Conservation (phyloP, 148 eudicot genomes). For the Polygonum maritimum region DNA sequence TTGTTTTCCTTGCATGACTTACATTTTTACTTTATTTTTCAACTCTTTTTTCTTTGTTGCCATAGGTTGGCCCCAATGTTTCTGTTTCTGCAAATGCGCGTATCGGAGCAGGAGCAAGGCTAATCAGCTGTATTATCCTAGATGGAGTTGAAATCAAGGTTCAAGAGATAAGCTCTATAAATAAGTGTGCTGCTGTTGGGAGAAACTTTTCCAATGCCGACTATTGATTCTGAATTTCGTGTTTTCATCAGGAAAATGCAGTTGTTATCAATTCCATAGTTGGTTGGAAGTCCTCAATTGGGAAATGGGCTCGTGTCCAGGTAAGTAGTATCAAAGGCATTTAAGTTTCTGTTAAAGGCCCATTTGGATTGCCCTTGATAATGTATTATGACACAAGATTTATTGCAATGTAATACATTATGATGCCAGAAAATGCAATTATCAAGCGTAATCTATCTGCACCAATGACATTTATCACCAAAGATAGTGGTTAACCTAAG, state of each 20-base stretch:
- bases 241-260: slow-evolving; percentile 50
- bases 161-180: background rate
- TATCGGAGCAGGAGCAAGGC: slow-evolving; percentile 62
- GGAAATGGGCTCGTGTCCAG: slow-evolving; percentile 74
- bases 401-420: no score
- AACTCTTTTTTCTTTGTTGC: slow-evolving; percentile 1
- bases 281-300: slow-evolving; percentile 63
- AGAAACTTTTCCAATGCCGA: background rate
- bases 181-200: background rate
- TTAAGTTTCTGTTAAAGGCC: background rate
- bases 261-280: slow-evolving; percentile 55
- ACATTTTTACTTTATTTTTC: background rate
- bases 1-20: background rate
- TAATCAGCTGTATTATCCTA: slow-evolving; percentile 48
- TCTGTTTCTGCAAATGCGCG: slow-evolving; percentile 70
- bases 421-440: no score
- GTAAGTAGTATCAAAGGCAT: slow-evolving; percentile 17
- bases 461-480: background rate
- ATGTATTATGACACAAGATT: no score
- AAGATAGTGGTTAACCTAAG: background rate
- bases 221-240: background rate
- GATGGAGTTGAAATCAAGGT: slow-evolving; percentile 75
- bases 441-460: no score
- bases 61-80: slow-evolving; percentile 69
- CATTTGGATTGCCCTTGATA: no score